Evolutionary conservation across 2,329 filamentous ascomycete species (phyloP), one percentile per base, ranked within the genome.

Genomic region (Microcyclospora tardicrescens): DNA sequence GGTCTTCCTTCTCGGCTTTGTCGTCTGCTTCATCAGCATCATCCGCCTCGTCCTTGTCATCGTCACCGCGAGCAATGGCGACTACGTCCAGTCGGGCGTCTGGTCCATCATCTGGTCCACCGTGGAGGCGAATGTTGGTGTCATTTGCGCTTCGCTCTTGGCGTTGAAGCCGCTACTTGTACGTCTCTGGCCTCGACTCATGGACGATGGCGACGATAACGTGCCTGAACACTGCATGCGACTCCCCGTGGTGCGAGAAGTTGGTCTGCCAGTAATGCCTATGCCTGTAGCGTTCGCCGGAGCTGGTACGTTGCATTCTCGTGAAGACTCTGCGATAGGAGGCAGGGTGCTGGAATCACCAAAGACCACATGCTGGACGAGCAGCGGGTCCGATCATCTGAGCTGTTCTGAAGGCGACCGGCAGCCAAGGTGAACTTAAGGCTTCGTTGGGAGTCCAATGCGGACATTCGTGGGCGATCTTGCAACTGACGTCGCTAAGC

Each of bases 81-180:
- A 53, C 27, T 50, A 40, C 12, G 42, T 56, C 29, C 41, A 53
- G 28, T 58, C 61, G 2, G 61, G 62, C n/a, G 57, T 59, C 9
- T 58, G 60, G 44, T 56, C 61, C 6, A 45, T 64, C 5, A 55
- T 61, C 10, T 66, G 62, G 56, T 63, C 60, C 2, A 55, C 55
- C 2, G 51, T 61, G 31, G 64, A 68, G 49, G 54, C 61, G 35
- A 66, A 67, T 36, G 53, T 64, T 1, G 61, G 62, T 16, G 64
- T 67, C 44, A 58, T 63, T 4, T 67, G 62, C 46, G 62, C 63
- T 10, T 67, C 59, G 2, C 43, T 67, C 13, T 49, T 66, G 1
- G 61, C 63, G 2, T 55, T 67, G 43, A 66, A 64, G 37, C 63
- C 61, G 6, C 49, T 67, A 8, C 41, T 66, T 37, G 46, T 51